These are phyloP conservation scores for Amanita exitialis DNA, from an alignment of 768 basidiomycete species.

Conservation along the genomic window DNA sequence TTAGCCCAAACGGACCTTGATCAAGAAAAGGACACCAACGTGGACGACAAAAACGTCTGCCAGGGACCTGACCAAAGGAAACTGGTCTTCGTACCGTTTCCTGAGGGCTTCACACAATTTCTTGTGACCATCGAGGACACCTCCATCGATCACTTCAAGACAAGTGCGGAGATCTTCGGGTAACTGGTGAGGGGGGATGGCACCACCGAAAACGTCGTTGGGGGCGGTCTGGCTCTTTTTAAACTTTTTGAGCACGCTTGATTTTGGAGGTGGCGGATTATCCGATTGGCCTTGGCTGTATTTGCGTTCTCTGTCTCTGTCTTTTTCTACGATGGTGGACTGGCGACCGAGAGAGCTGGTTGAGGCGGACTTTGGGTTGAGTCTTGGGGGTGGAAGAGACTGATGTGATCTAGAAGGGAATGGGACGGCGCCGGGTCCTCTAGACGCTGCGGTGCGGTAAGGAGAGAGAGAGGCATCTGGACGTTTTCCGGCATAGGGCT, in stretches of 20 bases:
- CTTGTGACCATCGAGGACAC: slow-evolving; percentile 85
- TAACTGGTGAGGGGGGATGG: slow-evolving; percentile 66
- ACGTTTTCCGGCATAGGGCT: slow-evolving; percentile 24
- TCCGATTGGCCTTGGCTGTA: slow-evolving; percentile 35
- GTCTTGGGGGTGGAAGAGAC: slow-evolving; percentile 60
- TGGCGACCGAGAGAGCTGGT: slow-evolving; percentile 72
- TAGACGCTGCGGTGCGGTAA: slow-evolving; percentile 43
- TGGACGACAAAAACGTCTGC: slow-evolving; percentile 95
- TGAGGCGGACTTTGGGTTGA: slow-evolving; percentile 44
- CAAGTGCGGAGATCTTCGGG: slow-evolving; percentile 84
- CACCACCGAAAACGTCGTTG: slow-evolving; percentile 36
- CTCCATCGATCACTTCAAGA: slow-evolving; percentile 76
- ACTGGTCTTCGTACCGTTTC: slow-evolving; percentile 93
- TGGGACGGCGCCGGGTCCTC: slow-evolving; percentile 34
- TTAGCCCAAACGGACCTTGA: slow-evolving; percentile 4
- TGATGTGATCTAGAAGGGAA: slow-evolving; percentile 77
- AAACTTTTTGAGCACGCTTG: slow-evolving; percentile 58
- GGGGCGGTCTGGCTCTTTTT: slow-evolving; percentile 53
- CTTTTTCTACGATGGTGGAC: slow-evolving; percentile 38
- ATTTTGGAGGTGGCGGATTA: slow-evolving; percentile 16
- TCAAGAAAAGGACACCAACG: slow-evolving; percentile 29
- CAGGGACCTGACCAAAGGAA: slow-evolving; percentile 83
- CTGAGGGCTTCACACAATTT: slow-evolving; percentile 75
- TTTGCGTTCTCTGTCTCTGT: slow-evolving; percentile 41
- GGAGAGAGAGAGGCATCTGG: slow-evolving; percentile 49